Evolutionary conservation across 352 stramenopile species (phyloP), one percentile per base, ranked within the genome.

Genomic region (Phytophthora agathidicida): DNA sequence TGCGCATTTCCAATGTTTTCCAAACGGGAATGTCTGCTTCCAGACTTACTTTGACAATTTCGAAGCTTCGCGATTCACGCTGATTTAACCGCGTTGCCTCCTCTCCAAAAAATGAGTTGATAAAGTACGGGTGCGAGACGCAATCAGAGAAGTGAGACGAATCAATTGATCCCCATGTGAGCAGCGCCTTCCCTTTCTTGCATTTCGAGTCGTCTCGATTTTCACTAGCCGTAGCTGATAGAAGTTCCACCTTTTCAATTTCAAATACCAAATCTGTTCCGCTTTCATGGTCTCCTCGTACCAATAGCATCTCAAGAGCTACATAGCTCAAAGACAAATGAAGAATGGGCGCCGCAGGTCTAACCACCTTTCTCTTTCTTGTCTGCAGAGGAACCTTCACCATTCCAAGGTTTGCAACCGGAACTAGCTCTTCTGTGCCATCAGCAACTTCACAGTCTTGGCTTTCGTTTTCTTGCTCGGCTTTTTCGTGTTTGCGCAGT

Each of bases 401-500:
- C 28, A 95, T 76, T 8, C 86, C 86, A 27, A 95, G 55, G 57
- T 94, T 93, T 44, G 86, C 86, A 22, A 95, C 86, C 17, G 86
- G 86, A 30, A 95, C 80, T 5, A 89, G 65, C 42, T 92, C 81
- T 30, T 86, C 68, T 50, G 37, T 38, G 22, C 44, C 64, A 10
- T 64, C 57, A 37, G 22, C 24, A 20, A 33, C 32, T 22, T 8
- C 70, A 26, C 22, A 38, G 27, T 77, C 59, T 56, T 58, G 32
- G 6, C 55, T 19, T 4, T 61, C 38, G 3, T 30, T 2, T 23
- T 46, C 38, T 46, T 71, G 22, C 5, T 47, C 41, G 17, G 71
- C 50, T 16, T 57, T 50, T 42, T 75, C 58, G 51, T 91, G 81
- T 23, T 83, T 88, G 31, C 82, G 77, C 27, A 91, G 52, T n/a